Conservation (phyloP, 2,329 filamentous ascomycete genomes). For the Aspergillus viridinutans region DNA sequence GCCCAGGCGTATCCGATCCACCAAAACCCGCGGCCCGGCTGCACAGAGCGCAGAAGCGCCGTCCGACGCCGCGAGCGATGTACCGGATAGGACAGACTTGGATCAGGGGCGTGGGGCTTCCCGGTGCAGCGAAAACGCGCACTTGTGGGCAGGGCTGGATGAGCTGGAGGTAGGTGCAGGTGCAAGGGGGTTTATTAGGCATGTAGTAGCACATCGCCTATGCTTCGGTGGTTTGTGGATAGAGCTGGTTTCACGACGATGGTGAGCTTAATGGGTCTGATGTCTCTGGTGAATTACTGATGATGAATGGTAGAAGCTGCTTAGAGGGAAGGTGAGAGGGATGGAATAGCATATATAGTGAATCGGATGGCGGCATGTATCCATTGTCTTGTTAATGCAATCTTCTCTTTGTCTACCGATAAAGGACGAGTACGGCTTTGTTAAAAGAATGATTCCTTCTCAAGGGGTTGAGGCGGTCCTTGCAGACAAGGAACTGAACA, state of each 20-base stretch:
- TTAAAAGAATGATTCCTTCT: background rate
- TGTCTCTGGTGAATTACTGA: background rate
- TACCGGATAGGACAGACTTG: conserved; percentile 2
- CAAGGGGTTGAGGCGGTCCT: background rate
- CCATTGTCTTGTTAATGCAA: background rate
- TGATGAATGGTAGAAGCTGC: background rate
- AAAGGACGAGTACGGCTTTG: background rate
- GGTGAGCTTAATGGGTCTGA: too few species aligned
- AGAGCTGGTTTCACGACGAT: background rate
- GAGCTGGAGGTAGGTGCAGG: conserved; percentile 16
- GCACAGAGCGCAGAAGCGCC: conserved; percentile 3
- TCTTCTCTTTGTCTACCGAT: background rate
- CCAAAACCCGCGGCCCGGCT: background rate
- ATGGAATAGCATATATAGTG: background rate
- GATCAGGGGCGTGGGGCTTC: conserved; percentile 12
- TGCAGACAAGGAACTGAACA: background rate
- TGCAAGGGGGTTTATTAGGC: conserved; percentile 17
- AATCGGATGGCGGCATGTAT: background rate
- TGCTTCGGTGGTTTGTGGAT: background rate
- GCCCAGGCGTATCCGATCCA: background rate
- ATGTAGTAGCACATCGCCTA: conserved; percentile 13
- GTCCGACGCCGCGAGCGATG: background rate
- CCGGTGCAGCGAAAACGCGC: conserved; percentile 2
- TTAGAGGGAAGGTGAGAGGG: background rate
- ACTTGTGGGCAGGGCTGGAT: conserved; percentile 15